Evolutionary conservation across 2,329 filamentous ascomycete genomes (phyloP).

Genomic region (Paecilomyces formosus): DNA sequence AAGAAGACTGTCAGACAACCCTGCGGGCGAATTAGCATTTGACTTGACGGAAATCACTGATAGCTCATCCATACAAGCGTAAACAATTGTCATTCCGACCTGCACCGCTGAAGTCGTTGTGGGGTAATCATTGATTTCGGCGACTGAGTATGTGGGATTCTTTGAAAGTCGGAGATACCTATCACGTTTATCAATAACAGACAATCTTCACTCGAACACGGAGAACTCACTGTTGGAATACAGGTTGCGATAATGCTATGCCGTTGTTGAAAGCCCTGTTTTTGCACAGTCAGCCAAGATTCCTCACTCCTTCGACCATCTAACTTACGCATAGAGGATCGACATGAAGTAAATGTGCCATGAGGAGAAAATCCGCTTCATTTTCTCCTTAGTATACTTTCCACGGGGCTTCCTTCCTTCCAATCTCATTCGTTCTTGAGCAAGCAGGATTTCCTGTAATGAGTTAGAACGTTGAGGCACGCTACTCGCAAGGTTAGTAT

Average conservation of each 20-base stretch:
- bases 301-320: not conserved
- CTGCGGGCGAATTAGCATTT: slow-evolving; percentile 4
- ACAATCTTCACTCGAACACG: not conserved
- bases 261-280: slow-evolving; percentile 55
- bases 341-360: slow-evolving; percentile 59
- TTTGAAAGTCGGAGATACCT: slow-evolving; percentile 23
- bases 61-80: slow-evolving; percentile 41
- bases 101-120: slow-evolving; percentile 52
- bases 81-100: slow-evolving; percentile 53
- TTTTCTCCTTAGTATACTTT: slow-evolving; percentile 44
- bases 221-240: slow-evolving; percentile 42
- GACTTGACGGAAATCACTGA: not conserved
- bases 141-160: slow-evolving; percentile 37
- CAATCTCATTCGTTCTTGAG: slow-evolving; percentile 43
- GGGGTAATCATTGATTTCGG: slow-evolving; percentile 47
- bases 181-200: not conserved
- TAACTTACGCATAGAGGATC: slow-evolving; percentile 47
- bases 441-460: slow-evolving; percentile 36
- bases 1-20: slow-evolving; percentile 57
- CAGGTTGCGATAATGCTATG: slow-evolving; percentile 43
- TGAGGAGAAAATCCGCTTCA: slow-evolving; percentile 53
- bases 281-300: not conserved
- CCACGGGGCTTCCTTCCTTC: slow-evolving; percentile 41
- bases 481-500: not conserved
- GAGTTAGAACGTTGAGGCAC: not conserved